Evolutionary conservation across 768 basidiomycete genomes (phyloP), one percentile per base, ranked within the genome.

Genomic region (Rhizopogon salebrosus): DNA sequence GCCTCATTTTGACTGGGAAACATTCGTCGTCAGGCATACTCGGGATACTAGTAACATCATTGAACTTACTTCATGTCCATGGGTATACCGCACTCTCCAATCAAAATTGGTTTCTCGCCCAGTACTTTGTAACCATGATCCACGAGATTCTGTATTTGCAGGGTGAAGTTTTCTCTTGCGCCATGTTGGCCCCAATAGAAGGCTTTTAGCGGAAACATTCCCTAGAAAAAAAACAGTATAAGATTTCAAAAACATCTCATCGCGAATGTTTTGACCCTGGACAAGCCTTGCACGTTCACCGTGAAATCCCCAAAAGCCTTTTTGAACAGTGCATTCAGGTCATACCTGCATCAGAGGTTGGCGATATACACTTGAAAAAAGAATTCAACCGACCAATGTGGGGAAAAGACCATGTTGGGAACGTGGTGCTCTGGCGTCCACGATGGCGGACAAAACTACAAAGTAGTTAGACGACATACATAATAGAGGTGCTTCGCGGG

Each of bases 21-120:
- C 20, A 5, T 22, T 16, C 45, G 23, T 34, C 22, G 20, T 46
- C n/a, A 46, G 31, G 14, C 8, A 34, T 46, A 34, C n/a, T n/a
- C n/a, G n/a, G n/a, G 14, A 23, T 23, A 34, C 9, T 10, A n/a
- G 16, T 23, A 2, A 8, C 5, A 46, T 10, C 5, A 22, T 34
- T 9, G 35, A 10, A 27, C 87, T 39, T 61, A 94, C 93, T 99
- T 98, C 79, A 97, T 83, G 61, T 99, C 97, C 87, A 98, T 95
- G 1, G 95, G 95, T 20, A 98, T 77, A 27, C 95, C 95, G 57
- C 88, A 91, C 68, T 99, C 95, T 18, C 95, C 95, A 54, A 99
- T 80, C 11, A 98, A 69, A 37, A 92, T 81, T 10, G 95, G 95
- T 16, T 70, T 79, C 61, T 94, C 90, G 23, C 91, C 92, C 0